phyloP scores from a whole-genome alignment of 768 basidiomycete genomes.

The Tylopilus vinaceipallidus region DNA sequence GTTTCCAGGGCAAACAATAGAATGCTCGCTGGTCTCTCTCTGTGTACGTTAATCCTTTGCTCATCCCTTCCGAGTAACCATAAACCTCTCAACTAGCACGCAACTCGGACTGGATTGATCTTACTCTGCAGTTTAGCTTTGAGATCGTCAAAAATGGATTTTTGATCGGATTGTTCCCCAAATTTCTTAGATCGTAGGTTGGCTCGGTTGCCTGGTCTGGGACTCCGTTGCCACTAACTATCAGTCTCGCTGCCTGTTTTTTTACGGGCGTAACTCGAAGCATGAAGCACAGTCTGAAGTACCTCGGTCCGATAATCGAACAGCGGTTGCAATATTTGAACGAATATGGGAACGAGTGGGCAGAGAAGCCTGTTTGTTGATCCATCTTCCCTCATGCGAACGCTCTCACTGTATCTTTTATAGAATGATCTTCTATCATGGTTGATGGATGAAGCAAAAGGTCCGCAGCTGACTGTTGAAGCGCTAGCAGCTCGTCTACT shows the following conservation, averaged over 20 bases:
- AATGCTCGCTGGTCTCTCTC: background rate
- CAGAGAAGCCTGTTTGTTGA: background rate
- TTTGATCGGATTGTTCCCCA: background rate
- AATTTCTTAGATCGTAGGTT: background rate
- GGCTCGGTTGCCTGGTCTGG: background rate
- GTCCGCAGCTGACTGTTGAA: background rate
- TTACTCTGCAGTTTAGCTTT: background rate
- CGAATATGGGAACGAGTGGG: background rate
- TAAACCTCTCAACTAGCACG: background rate
- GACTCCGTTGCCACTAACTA: too few relatives aligned
- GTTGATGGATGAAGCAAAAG: slow-evolving; percentile 10
- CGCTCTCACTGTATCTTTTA: too few relatives aligned
- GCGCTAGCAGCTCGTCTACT: background rate
- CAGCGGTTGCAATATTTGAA: background rate
- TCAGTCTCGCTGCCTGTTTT: background rate
- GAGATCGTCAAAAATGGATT: background rate
- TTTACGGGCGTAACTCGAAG: background rate
- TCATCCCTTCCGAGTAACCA: background rate
- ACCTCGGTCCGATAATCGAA: slow-evolving; percentile 4
- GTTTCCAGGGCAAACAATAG: background rate
- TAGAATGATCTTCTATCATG: background rate
- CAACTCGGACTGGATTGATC: slow-evolving; percentile 1
- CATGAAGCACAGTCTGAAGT: background rate
- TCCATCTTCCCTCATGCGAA: background rate
- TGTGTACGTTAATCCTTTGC: background rate